A percentile compares a stretch with the other conserved stretches of the same genome.
Conservation (phyloP, 2,329 filamentous ascomycete species). For the Exophiala alcalophila region DNA sequence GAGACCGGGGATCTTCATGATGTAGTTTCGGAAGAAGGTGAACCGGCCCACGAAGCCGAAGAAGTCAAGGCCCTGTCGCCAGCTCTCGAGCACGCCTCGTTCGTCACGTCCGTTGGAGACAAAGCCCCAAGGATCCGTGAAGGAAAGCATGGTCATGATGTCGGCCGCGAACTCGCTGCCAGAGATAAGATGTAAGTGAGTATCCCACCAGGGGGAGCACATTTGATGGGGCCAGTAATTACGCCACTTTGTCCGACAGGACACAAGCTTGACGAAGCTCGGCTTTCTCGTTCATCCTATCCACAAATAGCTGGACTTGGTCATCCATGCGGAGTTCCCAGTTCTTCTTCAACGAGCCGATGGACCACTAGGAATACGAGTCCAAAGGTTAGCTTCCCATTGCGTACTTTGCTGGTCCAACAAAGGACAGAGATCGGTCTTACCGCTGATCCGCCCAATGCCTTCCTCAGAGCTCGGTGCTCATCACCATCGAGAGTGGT, state of each 20-base stretch:
- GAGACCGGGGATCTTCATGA: background rate
- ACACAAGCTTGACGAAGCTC: background rate
- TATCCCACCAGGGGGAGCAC: no score
- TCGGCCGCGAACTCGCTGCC: conserved; percentile 4
- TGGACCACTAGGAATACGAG: conserved; percentile 1
- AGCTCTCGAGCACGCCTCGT: background rate
- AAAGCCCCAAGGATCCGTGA: conserved; percentile 6
- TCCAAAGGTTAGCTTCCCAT: background rate
- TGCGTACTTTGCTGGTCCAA: background rate
- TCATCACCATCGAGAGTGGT: conserved; percentile 4
- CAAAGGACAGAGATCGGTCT: background rate
- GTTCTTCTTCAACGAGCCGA: conserved; percentile 5
- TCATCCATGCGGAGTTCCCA: conserved; percentile 5
- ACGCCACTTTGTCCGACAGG: conserved; percentile 4
- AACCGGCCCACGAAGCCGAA: conserved; percentile 2
- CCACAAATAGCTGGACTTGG: background rate
- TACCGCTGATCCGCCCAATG: conserved; percentile 1
- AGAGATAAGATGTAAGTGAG: background rate
- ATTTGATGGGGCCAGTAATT: background rate
- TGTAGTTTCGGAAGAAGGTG: background rate
- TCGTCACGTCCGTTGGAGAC: conserved; percentile 2
- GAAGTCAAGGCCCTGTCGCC: conserved; percentile 1
- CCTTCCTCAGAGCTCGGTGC: conserved; percentile 1
- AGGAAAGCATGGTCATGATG: conserved; percentile 8
- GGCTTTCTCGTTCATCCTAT: conserved; percentile 2